Evolutionary conservation across 2,329 filamentous ascomycete species (phyloP), one percentile per base, ranked within the genome.

Genomic region (Stenocarpella maydis): DNA sequence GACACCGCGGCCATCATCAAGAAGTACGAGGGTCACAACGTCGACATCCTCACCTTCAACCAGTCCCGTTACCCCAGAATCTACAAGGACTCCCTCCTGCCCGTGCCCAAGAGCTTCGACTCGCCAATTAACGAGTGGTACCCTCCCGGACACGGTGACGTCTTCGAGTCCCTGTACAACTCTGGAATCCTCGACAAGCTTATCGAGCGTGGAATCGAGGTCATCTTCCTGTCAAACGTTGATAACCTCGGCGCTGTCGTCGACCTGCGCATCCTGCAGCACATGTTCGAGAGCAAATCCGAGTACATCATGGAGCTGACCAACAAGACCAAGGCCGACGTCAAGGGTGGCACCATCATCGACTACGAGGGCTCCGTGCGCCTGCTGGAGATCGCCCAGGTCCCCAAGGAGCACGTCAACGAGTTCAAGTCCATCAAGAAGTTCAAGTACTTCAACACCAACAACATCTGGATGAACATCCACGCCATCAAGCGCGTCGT

Each of bases 391-490:
- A 98, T 99, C 77, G 96, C 96, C 17, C 96, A 99, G 87, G 96
- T 99, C 43, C 96, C 96, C 84, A 99, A 98, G 90, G 94, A 99
- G 87, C 96, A 99, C 85, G 93, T 96, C 82, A 98, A 99, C 85
- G 96, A 99, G 86, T 99, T 99, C 93, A 99, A 99, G 91, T 98
- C 95, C 60, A 99, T 99, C 88, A 99, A 99, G 92, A 99, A 99
- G 89, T 99, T 99, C 92, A 98, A 97, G 89, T 99, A 99, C 91
- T 99, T 99, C 92, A 99, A 99, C 90, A 99, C 96, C 84, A 99
- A 99, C 92, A 99, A 99, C 90, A 98, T 99, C 85, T 99, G 96
- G 96, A 92, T 99, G 88, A 97, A 97, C 86, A 88, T 98, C 77
- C 91, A 93, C 80, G 96, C 96, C 75, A 92, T 99, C 85, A 98